These are phyloP conservation scores for Penicillium ucsense DNA, from an alignment of 495 filamentous ascomycete species.

Conservation along the genomic window DNA sequence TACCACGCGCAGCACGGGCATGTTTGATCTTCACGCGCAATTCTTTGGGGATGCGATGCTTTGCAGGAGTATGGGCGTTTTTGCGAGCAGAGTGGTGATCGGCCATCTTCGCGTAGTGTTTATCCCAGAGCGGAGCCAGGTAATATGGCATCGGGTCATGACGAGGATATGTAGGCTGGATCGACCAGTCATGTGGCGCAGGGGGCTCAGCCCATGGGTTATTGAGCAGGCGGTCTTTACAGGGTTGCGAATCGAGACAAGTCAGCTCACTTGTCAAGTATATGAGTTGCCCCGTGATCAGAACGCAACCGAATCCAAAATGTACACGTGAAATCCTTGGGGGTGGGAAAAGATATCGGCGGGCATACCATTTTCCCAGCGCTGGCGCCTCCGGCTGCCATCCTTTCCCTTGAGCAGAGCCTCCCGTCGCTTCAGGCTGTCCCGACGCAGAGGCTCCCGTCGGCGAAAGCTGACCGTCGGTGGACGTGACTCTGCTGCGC, in stretches of 20 bases:
- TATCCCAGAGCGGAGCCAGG: slow-evolving; percentile 80
- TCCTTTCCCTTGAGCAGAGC: slow-evolving; percentile 83
- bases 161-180: slow-evolving; percentile 67
- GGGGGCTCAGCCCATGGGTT: slow-evolving; percentile 85
- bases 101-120: slow-evolving; percentile 41
- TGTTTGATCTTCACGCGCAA: slow-evolving; percentile 57
- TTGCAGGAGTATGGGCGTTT: slow-evolving; percentile 30
- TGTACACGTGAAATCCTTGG: too few species aligned
- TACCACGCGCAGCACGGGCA: slow-evolving; percentile 54
- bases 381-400: slow-evolving; percentile 74
- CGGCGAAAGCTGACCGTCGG: slow-evolving; percentile 31
- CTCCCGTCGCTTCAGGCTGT: slow-evolving; percentile 61
- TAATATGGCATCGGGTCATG: slow-evolving; percentile 74
- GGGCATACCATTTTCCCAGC: slow-evolving; percentile 88
- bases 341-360: background rate
- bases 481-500: slow-evolving; percentile 13
- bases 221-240: slow-evolving; percentile 67
- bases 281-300: too few species aligned
- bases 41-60: slow-evolving; percentile 39
- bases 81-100: slow-evolving; percentile 29
- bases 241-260: background rate
- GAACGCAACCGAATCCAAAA: too few species aligned
- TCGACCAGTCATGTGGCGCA: slow-evolving; percentile 66
- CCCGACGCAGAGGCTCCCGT: slow-evolving; percentile 43
- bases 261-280: slow-evolving; percentile 1